Evolutionary conservation across 2,329 filamentous ascomycete species (phyloP).

Genomic region (Alternaria arborescens): DNA sequence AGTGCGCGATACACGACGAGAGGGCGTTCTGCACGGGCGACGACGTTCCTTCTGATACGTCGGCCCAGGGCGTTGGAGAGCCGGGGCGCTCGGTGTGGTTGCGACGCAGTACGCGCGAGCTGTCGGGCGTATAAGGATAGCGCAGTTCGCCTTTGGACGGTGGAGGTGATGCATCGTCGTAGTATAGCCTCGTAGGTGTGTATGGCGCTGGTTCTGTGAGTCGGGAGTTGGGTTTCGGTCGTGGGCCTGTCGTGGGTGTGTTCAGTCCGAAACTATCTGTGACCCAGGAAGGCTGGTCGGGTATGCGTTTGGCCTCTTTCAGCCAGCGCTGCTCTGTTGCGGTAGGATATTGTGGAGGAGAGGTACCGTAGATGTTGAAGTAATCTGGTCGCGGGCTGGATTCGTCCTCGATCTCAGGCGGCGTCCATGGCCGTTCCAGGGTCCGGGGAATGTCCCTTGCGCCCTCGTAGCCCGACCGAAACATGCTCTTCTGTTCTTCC

Average conservation of each 20-base stretch:
- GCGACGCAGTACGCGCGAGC: slow-evolving; percentile 32
- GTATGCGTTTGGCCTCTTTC: not conserved
- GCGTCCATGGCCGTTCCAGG: slow-evolving; percentile 41
- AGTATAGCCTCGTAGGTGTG: slow-evolving; percentile 32
- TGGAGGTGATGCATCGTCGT: slow-evolving; percentile 18
- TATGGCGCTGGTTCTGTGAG: slow-evolving; percentile 28
- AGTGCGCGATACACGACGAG: slow-evolving; percentile 42
- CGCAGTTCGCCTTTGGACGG: slow-evolving; percentile 21
- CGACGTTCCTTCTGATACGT: slow-evolving; percentile 23
- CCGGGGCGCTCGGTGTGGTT: slow-evolving; percentile 21
- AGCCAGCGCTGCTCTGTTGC: slow-evolving; percentile 20
- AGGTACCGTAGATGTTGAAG: slow-evolving; percentile 31
- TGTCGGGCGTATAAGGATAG: slow-evolving; percentile 48
- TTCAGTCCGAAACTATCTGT: slow-evolving; percentile 14
- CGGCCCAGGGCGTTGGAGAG: slow-evolving; percentile 40
- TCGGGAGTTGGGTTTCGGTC: slow-evolving; percentile 26
- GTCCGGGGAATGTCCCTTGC: slow-evolving; percentile 33
- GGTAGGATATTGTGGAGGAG: slow-evolving; percentile 18
- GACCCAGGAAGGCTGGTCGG: slow-evolving; percentile 8
- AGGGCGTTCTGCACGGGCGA: slow-evolving; percentile 45
- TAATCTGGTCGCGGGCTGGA: slow-evolving; percentile 26
- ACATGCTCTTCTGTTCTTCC: slow-evolving; percentile 23
- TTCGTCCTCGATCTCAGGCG: slow-evolving; percentile 37
- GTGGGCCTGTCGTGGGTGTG: slow-evolving; percentile 21
- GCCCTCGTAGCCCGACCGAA: slow-evolving; percentile 20